Conservation (phyloP, 257 asterid genomes). For the Solanum clarkiae region DNA sequence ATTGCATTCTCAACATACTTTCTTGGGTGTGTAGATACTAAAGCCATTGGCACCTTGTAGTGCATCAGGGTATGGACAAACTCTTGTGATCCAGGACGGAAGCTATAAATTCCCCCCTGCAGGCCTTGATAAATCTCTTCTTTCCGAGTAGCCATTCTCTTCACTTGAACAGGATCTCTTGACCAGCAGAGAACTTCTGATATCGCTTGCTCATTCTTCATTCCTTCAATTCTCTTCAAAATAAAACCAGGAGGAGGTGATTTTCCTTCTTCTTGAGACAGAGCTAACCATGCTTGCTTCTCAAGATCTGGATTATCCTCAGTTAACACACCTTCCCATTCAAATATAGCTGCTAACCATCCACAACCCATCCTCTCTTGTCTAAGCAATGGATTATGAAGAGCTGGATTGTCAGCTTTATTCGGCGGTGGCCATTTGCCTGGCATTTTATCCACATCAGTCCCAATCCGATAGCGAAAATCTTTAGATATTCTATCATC, state of each 20-base stretch:
- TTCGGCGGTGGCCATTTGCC: conserved; percentile 82
- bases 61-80: conserved; percentile 51
- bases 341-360: conserved; percentile 90
- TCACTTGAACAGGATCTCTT: conserved; percentile 56
- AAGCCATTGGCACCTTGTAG: conserved; percentile 86
- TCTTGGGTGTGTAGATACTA: conserved; percentile 87
- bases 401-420: conserved; percentile 70
- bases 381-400: conserved; percentile 79
- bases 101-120: conserved; percentile 68
- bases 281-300: conserved; percentile 81
- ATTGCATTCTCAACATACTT: conserved; percentile 52
- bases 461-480: conserved; percentile 29
- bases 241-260: conserved; percentile 71
- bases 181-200: conserved; percentile 97
- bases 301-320: conserved; percentile 85
- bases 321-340: conserved; percentile 88
- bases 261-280: conserved; percentile 73
- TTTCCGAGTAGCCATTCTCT: conserved; percentile 55
- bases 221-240: conserved; percentile 73
- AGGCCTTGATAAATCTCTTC: conserved; percentile 77
- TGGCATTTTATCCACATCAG: conserved; percentile 40
- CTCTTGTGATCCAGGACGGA: conserved; percentile 77
- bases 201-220: conserved; percentile 96
- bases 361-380: conserved; percentile 95
- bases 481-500: conserved; percentile 42